Conservation (phyloP, 192 early-diverging fungal species). For the Dissophora globulifera region DNA sequence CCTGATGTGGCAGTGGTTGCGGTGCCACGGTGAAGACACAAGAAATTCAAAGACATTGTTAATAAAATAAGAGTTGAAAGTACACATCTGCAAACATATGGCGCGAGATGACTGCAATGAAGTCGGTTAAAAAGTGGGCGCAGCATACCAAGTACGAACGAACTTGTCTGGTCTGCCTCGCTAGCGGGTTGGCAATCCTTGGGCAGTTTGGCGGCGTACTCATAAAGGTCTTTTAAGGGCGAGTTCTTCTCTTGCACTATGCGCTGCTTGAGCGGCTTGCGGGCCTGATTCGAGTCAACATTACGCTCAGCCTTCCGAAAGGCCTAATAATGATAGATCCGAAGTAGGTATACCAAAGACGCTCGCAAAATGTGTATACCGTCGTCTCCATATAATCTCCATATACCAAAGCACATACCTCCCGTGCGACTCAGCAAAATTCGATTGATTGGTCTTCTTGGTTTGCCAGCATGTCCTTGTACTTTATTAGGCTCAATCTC, state of each 20-base stretch:
- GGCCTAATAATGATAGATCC: neutral
- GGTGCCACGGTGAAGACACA: neutral
- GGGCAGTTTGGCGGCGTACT: slow-evolving; percentile 21
- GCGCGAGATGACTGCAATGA: slow-evolving; percentile 15
- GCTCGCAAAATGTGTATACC: no score
- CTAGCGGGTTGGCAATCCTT: slow-evolving; percentile 14
- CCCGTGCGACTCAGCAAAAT: slow-evolving; percentile 7
- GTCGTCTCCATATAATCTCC: no score
- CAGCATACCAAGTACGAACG: slow-evolving; percentile 23
- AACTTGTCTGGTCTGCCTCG: slow-evolving; percentile 20
- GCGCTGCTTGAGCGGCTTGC: slow-evolving; percentile 12
- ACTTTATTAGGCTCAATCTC: slow-evolving; percentile 2
- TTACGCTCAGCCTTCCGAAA: slow-evolving; percentile 19
- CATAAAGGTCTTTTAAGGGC: slow-evolving; percentile 21
- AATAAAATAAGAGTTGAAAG: no score
- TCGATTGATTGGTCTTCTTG: slow-evolving; percentile 8
- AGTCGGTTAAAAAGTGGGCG: slow-evolving; percentile 19
- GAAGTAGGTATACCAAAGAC: no score
- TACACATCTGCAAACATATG: slow-evolving; percentile 12
- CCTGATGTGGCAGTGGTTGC: slow-evolving; percentile 21
- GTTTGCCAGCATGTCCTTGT: slow-evolving; percentile 1
- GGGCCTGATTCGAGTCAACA: neutral
- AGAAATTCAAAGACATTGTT: neutral
- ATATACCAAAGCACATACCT: slow-evolving; percentile 15
- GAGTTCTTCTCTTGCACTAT: slow-evolving; percentile 21